Evolutionary conservation across 2,329 filamentous ascomycete genomes (phyloP).

Genomic region (Thielaviopsis punctulata): DNA sequence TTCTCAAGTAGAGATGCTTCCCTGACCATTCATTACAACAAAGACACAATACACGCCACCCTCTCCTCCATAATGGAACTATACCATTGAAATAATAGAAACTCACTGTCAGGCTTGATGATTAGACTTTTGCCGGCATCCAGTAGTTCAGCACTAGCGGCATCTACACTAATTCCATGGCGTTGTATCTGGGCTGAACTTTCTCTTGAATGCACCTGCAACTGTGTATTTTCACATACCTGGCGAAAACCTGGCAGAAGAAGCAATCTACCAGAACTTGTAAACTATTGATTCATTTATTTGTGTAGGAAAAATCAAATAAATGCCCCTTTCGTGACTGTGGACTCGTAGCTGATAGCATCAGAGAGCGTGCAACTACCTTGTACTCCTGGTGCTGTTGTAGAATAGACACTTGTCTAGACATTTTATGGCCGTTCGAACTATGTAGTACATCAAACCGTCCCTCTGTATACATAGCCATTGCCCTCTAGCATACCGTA

Average conservation of each 20-base stretch:
- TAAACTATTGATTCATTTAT: too few relatives aligned
- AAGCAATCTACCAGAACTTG: too few relatives aligned
- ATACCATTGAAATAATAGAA: background rate
- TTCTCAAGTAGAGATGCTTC: too few relatives aligned
- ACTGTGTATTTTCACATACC: background rate
- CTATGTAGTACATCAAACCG: background rate
- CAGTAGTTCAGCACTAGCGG: background rate
- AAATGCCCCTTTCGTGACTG: background rate
- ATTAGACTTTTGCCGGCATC: background rate
- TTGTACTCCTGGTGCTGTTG: background rate
- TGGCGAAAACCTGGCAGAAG: too few relatives aligned
- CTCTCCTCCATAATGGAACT: background rate
- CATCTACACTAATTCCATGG: background rate
- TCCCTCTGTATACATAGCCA: background rate
- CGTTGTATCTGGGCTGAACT: background rate
- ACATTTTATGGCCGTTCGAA: too few relatives aligned
- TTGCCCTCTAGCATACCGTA: background rate
- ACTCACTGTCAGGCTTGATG: background rate
- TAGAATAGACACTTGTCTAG: background rate
- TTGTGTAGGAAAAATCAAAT: background rate
- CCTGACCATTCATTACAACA: background rate
- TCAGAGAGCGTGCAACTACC: background rate
- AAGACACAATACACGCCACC: too few relatives aligned
- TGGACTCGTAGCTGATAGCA: background rate
- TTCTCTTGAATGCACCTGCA: background rate